Percentiles rank a stretch among this genome's conserved stretches.
Evolutionary conservation across 2,329 filamentous ascomycete genomes (phyloP).

Genomic region (Claviceps maximensis): DNA sequence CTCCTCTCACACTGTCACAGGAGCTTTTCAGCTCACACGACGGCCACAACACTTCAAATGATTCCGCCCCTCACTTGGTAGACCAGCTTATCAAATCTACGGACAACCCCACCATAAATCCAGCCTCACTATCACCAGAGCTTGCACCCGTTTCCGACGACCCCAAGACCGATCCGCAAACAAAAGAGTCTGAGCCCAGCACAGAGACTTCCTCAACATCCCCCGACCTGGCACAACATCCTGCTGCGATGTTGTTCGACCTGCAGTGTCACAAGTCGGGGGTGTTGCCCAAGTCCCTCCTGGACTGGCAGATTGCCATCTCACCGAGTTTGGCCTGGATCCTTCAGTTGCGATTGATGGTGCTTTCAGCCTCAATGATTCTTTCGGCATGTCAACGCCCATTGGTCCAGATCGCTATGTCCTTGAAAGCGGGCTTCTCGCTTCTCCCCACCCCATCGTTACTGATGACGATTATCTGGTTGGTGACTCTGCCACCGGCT

Average conservation of each 20-base stretch:
- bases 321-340: slow-evolving; percentile 28
- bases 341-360: slow-evolving; percentile 45
- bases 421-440: slow-evolving; percentile 63
- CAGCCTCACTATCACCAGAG: slow-evolving; percentile 46
- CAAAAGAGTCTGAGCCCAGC: slow-evolving; percentile 11
- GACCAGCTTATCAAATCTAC: slow-evolving; percentile 29
- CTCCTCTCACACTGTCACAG: slow-evolving; percentile 43
- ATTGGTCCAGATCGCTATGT: slow-evolving; percentile 61
- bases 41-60: slow-evolving; percentile 18
- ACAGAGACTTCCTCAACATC: slow-evolving; percentile 29
- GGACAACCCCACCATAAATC: slow-evolving; percentile 41
- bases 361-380: slow-evolving; percentile 56
- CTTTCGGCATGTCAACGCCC: slow-evolving; percentile 55
- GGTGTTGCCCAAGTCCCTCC: slow-evolving; percentile 39
- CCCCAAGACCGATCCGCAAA: slow-evolving; percentile 5
- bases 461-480: slow-evolving; percentile 54
- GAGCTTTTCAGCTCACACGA: slow-evolving; percentile 41
- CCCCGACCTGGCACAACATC: slow-evolving; percentile 98
- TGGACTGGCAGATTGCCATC: slow-evolving; percentile 27
- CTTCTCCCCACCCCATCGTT: slow-evolving; percentile 56
- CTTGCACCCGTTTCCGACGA: slow-evolving; percentile 38
- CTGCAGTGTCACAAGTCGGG: slow-evolving; percentile 99
- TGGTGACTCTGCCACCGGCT: slow-evolving; percentile 42
- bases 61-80: slow-evolving; percentile 22
- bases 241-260: slow-evolving; percentile 99